These are phyloP conservation scores for Physcomitrium patens DNA, from an alignment of 225 moss, liverwort and hornwort species.

Conservation along the genomic window DNA sequence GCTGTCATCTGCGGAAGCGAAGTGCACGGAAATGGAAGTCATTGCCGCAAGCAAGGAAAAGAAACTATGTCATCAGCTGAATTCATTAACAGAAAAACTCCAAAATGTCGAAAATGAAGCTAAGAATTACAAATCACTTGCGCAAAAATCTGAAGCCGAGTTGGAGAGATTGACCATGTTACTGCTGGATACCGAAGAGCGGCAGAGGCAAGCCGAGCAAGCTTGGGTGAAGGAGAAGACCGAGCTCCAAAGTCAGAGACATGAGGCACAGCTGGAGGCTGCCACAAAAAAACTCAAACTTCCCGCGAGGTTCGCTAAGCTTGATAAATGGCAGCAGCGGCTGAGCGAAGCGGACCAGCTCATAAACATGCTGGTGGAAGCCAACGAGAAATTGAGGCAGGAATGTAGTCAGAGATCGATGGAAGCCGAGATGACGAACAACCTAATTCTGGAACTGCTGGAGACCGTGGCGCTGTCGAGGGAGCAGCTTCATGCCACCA, in stretches of 20 bases:
- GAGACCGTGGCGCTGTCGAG: slow-evolving; percentile 36
- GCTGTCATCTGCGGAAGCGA: slow-evolving; percentile 25
- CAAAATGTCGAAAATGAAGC: slow-evolving; percentile 30
- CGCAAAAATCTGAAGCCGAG: slow-evolving; percentile 56
- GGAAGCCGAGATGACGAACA: slow-evolving; percentile 26
- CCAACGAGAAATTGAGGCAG: slow-evolving; percentile 74
- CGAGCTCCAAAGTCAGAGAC: slow-evolving; percentile 35
- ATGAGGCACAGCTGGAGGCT: slow-evolving; percentile 46
- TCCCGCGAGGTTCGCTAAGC: slow-evolving; percentile 40
- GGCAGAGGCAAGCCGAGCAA: slow-evolving; percentile 44
- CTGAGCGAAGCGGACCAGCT: slow-evolving; percentile 64
- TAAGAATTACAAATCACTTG: slow-evolving; percentile 22
- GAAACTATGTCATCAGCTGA: background rate
- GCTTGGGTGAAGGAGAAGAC: slow-evolving; percentile 48
- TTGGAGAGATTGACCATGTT: slow-evolving; percentile 50
- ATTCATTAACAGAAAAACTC: slow-evolving; percentile 16
- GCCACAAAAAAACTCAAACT: slow-evolving; percentile 39
- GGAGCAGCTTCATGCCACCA: slow-evolving; percentile 47
- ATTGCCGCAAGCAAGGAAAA: slow-evolving; percentile 22
- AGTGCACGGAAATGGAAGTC: slow-evolving; percentile 26
- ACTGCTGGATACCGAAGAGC: slow-evolving; percentile 51
- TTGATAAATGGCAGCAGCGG: slow-evolving; percentile 46
- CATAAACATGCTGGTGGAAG: slow-evolving; percentile 70
- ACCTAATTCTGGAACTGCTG: slow-evolving; percentile 35
- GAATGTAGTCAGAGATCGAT: slow-evolving; percentile 32